Percentiles rank a stretch among this genome's conserved stretches.
These are phyloP conservation scores for Gillenia trifoliata DNA, from an alignment of 306 rosid species.

Conservation along the genomic window DNA sequence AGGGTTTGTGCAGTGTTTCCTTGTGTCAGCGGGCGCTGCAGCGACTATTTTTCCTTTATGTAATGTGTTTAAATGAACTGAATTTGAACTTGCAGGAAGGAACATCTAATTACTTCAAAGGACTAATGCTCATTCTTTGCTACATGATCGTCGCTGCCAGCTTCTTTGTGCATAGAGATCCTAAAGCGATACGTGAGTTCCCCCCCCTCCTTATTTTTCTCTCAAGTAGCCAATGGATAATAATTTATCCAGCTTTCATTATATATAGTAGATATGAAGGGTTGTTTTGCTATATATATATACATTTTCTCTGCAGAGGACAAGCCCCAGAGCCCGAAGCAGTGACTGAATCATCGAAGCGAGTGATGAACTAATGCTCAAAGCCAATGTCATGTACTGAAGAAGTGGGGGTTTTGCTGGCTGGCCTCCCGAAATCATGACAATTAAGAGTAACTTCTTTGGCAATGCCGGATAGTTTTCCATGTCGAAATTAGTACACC, in stretches of 20 bases:
- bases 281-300: no score
- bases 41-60: background rate
- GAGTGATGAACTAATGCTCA: background rate
- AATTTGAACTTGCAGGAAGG: slow-evolving; percentile 65
- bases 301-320: slow-evolving; percentile 27
- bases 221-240: background rate
- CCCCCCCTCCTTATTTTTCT: background rate
- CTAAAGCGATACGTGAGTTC: slow-evolving; percentile 33
- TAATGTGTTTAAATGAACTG: background rate
- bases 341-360: background rate
- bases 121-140: slow-evolving; percentile 77
- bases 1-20: background rate
- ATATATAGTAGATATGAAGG: background rate
- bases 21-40: background rate
- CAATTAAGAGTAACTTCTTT: background rate
- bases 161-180: slow-evolving; percentile 74
- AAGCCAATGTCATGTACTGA: background rate
- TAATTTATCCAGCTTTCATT: background rate
- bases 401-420: background rate
- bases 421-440: background rate
- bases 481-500: background rate
- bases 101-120: slow-evolving; percentile 79
- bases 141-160: slow-evolving; percentile 85
- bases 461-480: background rate
- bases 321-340: slow-evolving; percentile 16